Conservation (phyloP, 345 rosid species). For the Eucalyptus globulus region DNA sequence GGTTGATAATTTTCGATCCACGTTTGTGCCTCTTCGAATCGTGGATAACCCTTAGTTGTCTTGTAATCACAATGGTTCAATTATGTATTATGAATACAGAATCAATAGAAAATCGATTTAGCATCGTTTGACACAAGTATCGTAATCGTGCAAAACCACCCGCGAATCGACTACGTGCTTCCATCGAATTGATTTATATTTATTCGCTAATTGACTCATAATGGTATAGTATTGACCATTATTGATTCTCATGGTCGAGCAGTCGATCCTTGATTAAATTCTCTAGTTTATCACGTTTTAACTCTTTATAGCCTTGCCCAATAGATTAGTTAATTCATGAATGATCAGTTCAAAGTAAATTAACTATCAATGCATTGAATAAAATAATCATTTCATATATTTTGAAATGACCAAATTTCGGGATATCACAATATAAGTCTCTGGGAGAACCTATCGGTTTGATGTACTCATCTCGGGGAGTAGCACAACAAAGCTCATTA, state of each 20-base stretch:
- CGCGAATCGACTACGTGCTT: accelerated
- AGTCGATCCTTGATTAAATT: no score
- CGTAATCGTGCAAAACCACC: no score
- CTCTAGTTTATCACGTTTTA: accelerated
- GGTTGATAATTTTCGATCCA: accelerated
- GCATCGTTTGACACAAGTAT: accelerated
- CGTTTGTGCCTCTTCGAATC: accelerated
- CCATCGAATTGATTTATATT: accelerated
- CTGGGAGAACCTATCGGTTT: accelerated
- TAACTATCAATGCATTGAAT: no score
- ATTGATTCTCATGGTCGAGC: accelerated
- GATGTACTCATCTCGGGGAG: neutral
- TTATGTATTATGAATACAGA: accelerated
- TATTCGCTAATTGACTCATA: no score
- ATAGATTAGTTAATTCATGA: no score
- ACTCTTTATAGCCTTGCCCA: accelerated
- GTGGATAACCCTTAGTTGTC: no score
- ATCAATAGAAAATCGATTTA: no score
- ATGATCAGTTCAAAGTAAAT: accelerated
- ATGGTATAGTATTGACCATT: accelerated
- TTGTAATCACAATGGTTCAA: no score
- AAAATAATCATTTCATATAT: no score
- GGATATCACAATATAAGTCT: neutral
- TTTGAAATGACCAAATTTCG: accelerated
- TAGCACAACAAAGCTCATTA: neutral